Evolutionary conservation across 768 basidiomycete genomes (phyloP), one percentile per base, ranked within the genome.

Genomic region (Lentinula boryana): DNA sequence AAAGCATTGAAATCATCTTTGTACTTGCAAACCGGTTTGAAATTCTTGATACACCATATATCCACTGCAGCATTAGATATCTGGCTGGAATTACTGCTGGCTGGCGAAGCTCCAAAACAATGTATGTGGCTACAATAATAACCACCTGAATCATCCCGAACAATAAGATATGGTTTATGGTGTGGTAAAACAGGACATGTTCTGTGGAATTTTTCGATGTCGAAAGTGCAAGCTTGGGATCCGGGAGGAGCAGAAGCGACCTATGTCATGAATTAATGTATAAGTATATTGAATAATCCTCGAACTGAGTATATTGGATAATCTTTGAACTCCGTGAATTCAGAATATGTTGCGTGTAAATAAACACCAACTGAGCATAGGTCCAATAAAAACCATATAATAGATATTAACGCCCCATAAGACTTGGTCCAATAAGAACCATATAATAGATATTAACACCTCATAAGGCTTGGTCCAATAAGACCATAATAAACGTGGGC

Each of bases 1-100:
- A 73, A 66, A 1, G 68, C 23, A 7, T 65, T 52, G 52, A 72
- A 64, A 44, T 78, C 71, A 62, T 78, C 74, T 1, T 72, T 73
- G 68, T 71, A 73, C 48, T 73, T 72, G 32, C 65, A 35, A 9
- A 60, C 35, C 32, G 49, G 44, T 23, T 53, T 9, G 16, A 67
- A 21, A 6, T 31, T 12, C 8, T 44, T 7, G n/a, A 8, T 21
- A 1, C 44, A 23, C 56, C 61, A 59, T 53, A 68, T 63, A 43
- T 65, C 64, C 1, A 57, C 61, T 15, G 54, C 44, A 4, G 65
- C 63, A 35, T 67, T 63, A 1, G 56, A 64, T 16, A 56, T 51
- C 56, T 58, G 56, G 2, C 63, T 60, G 4, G 60, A 60, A 41
- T 61, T 61, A 3, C 67, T 63, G 31, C 63, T 62, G 0, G 65